Evolutionary conservation across 495 filamentous ascomycete species (phyloP).

Genomic region (Aspergillus heteromorphus): DNA sequence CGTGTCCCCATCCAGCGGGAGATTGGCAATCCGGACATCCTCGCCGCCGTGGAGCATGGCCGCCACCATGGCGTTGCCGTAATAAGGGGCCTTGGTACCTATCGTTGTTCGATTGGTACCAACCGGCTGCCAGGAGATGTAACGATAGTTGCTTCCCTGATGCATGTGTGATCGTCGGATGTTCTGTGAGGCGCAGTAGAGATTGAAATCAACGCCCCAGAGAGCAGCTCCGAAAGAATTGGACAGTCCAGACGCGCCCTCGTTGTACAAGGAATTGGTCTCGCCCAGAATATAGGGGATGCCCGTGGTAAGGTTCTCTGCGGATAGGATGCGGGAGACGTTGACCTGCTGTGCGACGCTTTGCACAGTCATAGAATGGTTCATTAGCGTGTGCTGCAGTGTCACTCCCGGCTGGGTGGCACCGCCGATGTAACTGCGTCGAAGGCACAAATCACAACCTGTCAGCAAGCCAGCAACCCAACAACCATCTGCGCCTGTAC

Average conservation of each 20-base stretch:
- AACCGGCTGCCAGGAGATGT: conserved; percentile 56
- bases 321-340: conserved; percentile 7
- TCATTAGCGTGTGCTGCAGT: conserved; percentile 59
- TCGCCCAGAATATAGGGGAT: conserved; percentile 61
- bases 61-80: conserved; percentile 58
- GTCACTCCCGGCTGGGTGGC: conserved; percentile 59
- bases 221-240: conserved; percentile 68
- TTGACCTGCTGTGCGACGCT: conserved; percentile 13
- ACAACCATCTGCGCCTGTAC: not conserved
- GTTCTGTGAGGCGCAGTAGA: conserved; percentile 51
- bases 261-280: conserved; percentile 59
- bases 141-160: conserved; percentile 58
- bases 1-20: conserved; percentile 37
- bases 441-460: not conserved
- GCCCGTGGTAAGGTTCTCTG: conserved; percentile 31
- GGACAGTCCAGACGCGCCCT: conserved; percentile 58
- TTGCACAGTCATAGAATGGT: conserved; percentile 52
- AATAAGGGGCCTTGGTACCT: conserved; percentile 64
- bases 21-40: conserved; percentile 26
- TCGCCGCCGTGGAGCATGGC: conserved; percentile 43
- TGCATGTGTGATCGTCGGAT: conserved; percentile 64
- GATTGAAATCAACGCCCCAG: conserved; percentile 63
- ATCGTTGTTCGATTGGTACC: conserved; percentile 44
- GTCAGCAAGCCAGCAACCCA: conserved; percentile 1
- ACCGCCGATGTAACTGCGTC: conserved; percentile 57